Base-by-base conservation (phyloP, 495 filamentous ascomycete genomes). In the Penicillium longicatenatum region DNA sequence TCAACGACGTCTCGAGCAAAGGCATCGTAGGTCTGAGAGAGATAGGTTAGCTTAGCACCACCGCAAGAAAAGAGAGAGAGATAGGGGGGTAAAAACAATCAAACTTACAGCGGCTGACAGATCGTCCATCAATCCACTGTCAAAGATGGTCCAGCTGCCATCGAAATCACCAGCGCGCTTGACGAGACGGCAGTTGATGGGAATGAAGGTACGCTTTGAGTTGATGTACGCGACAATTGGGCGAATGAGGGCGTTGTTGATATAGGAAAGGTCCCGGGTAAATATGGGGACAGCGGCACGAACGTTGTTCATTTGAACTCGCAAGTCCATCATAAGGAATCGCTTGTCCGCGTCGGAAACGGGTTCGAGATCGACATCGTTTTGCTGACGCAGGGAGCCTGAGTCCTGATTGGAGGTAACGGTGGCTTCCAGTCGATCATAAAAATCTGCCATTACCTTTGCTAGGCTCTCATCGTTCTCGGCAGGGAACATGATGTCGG, bases 161-260 rank as follows among this genome's bases (percentile, higher is more conserved):
- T 98, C 92, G 64, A 98, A 98, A 70, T 98, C 94, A 53, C 81
- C 79, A 10, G 83, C 81, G 3, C 82, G 84, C 75, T 98, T 98
- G 58, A 96, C 89, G 52, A 98, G 89, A 51, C 93, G 89, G 75
- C 94, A 98, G 57, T 88, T 89, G 66, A 98, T 87, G 10, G 94
- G 95, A 47, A 98, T 98, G 68, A 96, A 97, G 0, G 92, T 93
- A 64, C 85, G 87, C 68, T 89, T 85, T 30, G 90, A 90, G 71
- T 98, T 98, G 74, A 98, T 97, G 67, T 97, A 98, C 1, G 94
- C 95, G n/a, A 98, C 94, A 54, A 98, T 98, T 16, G 94, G 94
- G 24, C 94, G 85, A 41, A 98, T 88, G 7, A 98, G 84, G 3
- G 94, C 94, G 66, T 93, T 93, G 71, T 97, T 98, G 59, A 96